phyloP scores from a whole-genome alignment of 768 basidiomycete genomes.

The Clitopilus hobsonii region DNA sequence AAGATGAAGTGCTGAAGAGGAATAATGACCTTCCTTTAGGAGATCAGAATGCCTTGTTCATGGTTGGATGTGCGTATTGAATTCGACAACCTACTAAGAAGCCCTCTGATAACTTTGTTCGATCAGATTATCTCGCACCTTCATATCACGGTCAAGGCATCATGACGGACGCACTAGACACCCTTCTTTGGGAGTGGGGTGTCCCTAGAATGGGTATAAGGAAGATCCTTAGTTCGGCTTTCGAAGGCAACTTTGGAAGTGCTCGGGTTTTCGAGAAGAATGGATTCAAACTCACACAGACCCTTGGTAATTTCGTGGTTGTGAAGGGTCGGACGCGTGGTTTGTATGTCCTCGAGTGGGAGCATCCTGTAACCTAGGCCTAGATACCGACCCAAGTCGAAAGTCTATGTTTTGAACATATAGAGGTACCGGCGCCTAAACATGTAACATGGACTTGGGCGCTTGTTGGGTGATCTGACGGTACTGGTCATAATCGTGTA shows the following conservation, averaged over 20 bases:
- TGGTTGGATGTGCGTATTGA: slow-evolving; percentile 52
- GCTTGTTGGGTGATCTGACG: no score
- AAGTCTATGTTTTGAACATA: no score
- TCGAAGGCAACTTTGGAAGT: slow-evolving; percentile 55
- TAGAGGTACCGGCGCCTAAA: no score
- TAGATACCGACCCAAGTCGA: no score
- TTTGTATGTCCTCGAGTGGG: slow-evolving; percentile 32
- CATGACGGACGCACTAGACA: slow-evolving; percentile 61
- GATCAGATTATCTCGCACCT: slow-evolving; percentile 61
- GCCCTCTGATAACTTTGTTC: no score
- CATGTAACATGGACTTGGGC: no score
- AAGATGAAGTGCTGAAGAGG: neutral
- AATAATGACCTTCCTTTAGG: slow-evolving; percentile 40
- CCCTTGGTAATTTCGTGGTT: slow-evolving; percentile 31
- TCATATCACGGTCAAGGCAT: slow-evolving; percentile 66
- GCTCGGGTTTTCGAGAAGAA: slow-evolving; percentile 64
- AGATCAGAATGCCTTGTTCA: slow-evolving; percentile 56
- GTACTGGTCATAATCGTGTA: no score
- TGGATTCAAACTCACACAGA: slow-evolving; percentile 42
- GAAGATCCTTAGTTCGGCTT: slow-evolving; percentile 37
- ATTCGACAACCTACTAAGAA: no score
- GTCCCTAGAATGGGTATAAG: slow-evolving; percentile 60
- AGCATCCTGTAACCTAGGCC: no score
- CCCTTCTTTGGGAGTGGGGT: slow-evolving; percentile 54
- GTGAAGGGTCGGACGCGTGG: slow-evolving; percentile 31